Evolutionary conservation across 1,284 basidiomycete genomes (phyloP).

Genomic region (Ceratobasidium theobromae): DNA sequence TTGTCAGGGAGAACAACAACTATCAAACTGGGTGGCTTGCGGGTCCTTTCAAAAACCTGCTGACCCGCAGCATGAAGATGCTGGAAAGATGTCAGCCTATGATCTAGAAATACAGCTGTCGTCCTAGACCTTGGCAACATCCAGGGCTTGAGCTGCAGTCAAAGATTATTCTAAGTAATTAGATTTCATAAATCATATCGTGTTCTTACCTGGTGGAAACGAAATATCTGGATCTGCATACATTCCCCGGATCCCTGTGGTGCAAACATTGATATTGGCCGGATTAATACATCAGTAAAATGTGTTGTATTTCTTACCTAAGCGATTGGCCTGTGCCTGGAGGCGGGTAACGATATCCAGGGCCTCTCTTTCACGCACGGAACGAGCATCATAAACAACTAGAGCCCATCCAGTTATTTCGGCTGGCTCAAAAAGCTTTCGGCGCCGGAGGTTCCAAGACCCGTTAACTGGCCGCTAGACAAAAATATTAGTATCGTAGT

Average conservation of each 20-base stretch:
- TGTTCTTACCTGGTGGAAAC: constrained; percentile 9
- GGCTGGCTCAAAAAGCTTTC: constrained; percentile 7
- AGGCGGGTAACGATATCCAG: not conserved
- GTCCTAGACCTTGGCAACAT: not conserved
- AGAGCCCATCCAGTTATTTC: constrained; percentile 4
- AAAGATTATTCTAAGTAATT: too few species aligned
- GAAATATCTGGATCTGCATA: constrained; percentile 1
- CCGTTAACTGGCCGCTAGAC: constrained; percentile 43
- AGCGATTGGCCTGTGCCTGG: not conserved
- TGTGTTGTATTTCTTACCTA: constrained; percentile 39
- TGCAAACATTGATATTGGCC: not conserved
- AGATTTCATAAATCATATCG: constrained; percentile 40
- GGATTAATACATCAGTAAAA: constrained; percentile 48
- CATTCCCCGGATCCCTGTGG: too few species aligned
- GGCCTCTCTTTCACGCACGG: not conserved
- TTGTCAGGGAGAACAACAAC: constrained; percentile 35
- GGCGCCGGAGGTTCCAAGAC: not conserved
- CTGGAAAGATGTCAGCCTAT: not conserved
- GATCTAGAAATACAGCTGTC: not conserved
- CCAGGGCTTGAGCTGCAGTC: not conserved
- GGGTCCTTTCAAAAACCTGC: not conserved
- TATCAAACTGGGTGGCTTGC: constrained; percentile 25
- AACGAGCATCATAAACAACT: constrained; percentile 18
- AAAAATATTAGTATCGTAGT: constrained; percentile 49
- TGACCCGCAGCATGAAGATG: constrained; percentile 1